Evolutionary conservation across 2,329 filamentous ascomycete genomes (phyloP), one percentile per base, ranked within the genome.

Genomic region (Alternaria brassicicola): DNA sequence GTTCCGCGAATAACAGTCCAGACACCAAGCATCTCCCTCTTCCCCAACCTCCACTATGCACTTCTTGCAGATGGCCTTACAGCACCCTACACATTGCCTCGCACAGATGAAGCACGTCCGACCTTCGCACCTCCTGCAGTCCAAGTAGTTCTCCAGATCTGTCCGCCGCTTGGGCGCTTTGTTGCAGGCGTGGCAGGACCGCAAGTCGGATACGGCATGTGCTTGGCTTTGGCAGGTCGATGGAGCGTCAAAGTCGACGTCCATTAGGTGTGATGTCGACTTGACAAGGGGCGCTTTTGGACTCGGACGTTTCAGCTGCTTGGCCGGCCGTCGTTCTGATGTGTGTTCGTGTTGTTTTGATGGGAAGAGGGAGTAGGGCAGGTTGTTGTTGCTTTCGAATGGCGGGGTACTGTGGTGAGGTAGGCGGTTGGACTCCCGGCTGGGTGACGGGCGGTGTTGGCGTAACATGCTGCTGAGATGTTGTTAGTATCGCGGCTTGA

Each of bases 41-140:
- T 78, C 68, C 0, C 88, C 88, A 23, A 81, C 82, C 71, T 91
- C 89, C 3, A 90, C 83, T 70, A 88, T 90, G 75, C 89, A 91
- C 17, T 83, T 81, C 69, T 88, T 89, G 71, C 89, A 91, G 3
- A 90, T 79, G 65, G 85, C 82, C 31, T 81, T 77, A 8, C 80
- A 78, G 36, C 78, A 78, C 15, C 59, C 67, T 12, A 83, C 78
- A 65, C 89, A 91, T 64, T 86, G 79, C 25, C 89, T 79, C 42
- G 89, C 84, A 71, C 89, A 91, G n/a, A 91, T 81, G 68, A 85
- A 90, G 71, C 89, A 91, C 0, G 88, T 85, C 39, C 87, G 81
- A 61, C 84, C 79, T 9, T 82, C 80, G 69, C 89, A 91, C 13
- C 84, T 82, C 64, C 84, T 78, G 72, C 89, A 91, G 66, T 86